Conservation (phyloP, 352 stramenopile species). For the Phytophthora podocarpi region DNA sequence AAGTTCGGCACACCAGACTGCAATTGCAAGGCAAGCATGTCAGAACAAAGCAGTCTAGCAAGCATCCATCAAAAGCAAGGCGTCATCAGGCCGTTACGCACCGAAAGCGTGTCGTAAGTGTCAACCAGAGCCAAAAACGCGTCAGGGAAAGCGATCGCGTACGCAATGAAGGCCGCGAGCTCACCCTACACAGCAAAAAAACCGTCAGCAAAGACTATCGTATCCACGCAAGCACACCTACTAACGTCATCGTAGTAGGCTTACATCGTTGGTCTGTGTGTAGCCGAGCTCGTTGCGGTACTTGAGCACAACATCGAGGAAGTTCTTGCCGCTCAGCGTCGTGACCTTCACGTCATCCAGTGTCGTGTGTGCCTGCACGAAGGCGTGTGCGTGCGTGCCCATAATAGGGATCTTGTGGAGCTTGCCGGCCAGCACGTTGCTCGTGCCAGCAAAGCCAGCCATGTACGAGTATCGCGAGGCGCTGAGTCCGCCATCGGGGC, state of each 20-base stretch:
- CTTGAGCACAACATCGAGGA: slow-evolving; percentile 83
- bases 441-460: slow-evolving; percentile 97
- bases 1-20: slow-evolving; percentile 97
- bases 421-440: slow-evolving; percentile 97
- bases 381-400: slow-evolving; percentile 98
- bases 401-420: slow-evolving; percentile 94
- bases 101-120: slow-evolving; percentile 97
- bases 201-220: slow-evolving; percentile 2
- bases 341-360: slow-evolving; percentile 91
- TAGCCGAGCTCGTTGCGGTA: slow-evolving; percentile 78
- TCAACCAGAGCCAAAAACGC: slow-evolving; percentile 98
- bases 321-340: slow-evolving; percentile 72
- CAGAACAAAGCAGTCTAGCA: slow-evolving; percentile 11
- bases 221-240: not conserved
- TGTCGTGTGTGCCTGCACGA: slow-evolving; percentile 95
- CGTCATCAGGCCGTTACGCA: slow-evolving; percentile 37
- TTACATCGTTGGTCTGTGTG: slow-evolving; percentile 81
- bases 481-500: slow-evolving; percentile 96
- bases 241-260: not conserved
- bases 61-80: not conserved
- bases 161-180: slow-evolving; percentile 98
- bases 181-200: slow-evolving; percentile 82
- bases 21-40: slow-evolving; percentile 15
- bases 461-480: slow-evolving; percentile 98
- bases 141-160: slow-evolving; percentile 97